phyloP scores from a whole-genome alignment of 2,329 filamentous ascomycete species.

The Alternaria triticimaculans region DNA sequence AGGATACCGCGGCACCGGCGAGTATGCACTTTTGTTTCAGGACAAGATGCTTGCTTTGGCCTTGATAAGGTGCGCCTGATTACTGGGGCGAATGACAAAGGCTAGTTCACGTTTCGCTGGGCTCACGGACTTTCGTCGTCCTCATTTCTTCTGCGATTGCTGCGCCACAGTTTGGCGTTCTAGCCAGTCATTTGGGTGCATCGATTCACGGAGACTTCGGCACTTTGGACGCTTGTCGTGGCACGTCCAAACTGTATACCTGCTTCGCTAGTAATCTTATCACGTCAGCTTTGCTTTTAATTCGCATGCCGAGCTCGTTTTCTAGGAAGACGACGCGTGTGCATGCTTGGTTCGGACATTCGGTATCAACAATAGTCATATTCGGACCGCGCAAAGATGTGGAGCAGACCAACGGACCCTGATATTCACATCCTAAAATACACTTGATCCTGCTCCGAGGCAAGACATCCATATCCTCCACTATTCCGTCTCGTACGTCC shows the following conservation, averaged over 20 bases:
- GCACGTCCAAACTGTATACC: neutral
- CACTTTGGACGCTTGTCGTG: neutral
- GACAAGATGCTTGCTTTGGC: neutral
- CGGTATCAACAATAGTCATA: neutral
- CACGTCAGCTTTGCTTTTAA: neutral
- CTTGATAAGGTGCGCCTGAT: neutral
- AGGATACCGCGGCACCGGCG: neutral
- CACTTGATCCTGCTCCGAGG: neutral
- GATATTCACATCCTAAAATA: conserved; percentile 14
- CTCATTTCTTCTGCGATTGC: neutral
- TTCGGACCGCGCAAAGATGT: conserved; percentile 1
- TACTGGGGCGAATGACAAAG: neutral
- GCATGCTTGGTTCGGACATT: neutral
- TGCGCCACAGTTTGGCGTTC: conserved; percentile 1
- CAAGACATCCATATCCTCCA: neutral
- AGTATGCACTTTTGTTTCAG: neutral
- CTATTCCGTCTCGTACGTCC: neutral
- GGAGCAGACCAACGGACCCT: neutral
- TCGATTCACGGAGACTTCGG: neutral
- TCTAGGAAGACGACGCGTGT: neutral
- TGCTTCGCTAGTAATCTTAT: neutral
- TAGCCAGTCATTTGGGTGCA: neutral
- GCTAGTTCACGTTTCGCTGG: neutral
- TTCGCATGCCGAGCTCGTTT: neutral
- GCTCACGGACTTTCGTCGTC: neutral